Evolutionary conservation across 2,329 filamentous ascomycete species (phyloP).

Genomic region (Teratosphaeria destructans): DNA sequence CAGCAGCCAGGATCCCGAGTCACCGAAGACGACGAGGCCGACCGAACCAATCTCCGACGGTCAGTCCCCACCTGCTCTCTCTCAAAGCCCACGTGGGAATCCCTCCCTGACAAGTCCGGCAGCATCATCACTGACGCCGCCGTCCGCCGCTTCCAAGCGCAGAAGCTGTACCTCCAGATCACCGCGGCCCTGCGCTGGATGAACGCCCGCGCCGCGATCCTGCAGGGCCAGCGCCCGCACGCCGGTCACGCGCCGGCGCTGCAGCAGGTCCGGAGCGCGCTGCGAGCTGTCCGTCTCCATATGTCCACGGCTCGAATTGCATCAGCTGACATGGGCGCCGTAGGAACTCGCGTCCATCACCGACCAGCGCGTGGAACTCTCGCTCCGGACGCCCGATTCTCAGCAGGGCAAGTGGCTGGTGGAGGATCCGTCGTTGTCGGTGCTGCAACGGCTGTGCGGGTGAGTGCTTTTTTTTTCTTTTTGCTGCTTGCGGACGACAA

Average conservation of each 20-base stretch:
- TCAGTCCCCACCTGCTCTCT: constrained; percentile 20
- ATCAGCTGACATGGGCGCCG: constrained; percentile 2
- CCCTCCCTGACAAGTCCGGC: not conserved
- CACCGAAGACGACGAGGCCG: constrained; percentile 40
- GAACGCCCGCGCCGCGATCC: constrained; percentile 40
- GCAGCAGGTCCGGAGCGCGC: constrained; percentile 36
- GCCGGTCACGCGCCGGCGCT: constrained; percentile 39
- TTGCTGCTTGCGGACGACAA: not conserved
- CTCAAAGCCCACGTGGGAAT: no score
- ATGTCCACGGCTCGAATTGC: not conserved
- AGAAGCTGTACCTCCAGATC: constrained; percentile 50
- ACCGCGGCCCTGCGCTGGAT: constrained; percentile 50
- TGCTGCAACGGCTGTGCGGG: constrained; percentile 10
- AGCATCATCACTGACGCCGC: constrained; percentile 53
- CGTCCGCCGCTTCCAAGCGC: constrained; percentile 50
- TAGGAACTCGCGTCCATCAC: constrained; percentile 50
- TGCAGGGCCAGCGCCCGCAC: constrained; percentile 41
- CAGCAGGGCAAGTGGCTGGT: constrained; percentile 50
- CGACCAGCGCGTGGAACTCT: constrained; percentile 45
- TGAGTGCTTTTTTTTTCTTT: not conserved
- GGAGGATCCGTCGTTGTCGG: constrained; percentile 47
- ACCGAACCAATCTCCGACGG: constrained; percentile 48
- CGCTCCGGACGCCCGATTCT: constrained; percentile 44
- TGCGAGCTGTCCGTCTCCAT: constrained; percentile 29
- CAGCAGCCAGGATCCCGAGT: constrained; percentile 5